Evolutionary conservation across 495 filamentous ascomycete genomes (phyloP), one percentile per base, ranked within the genome.

Genomic region (Penicillium malachiteum): DNA sequence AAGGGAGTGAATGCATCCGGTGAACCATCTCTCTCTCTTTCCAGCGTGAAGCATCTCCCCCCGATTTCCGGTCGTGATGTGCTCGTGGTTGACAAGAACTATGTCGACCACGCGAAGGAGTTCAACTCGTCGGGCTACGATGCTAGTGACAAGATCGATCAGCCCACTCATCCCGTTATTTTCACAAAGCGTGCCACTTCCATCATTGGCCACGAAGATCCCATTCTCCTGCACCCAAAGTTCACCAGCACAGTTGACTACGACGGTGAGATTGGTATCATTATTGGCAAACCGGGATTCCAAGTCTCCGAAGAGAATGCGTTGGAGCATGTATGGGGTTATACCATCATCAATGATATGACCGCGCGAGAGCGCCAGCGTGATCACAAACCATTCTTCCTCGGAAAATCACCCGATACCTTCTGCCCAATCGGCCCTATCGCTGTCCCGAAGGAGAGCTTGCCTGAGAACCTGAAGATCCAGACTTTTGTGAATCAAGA

Each of bases 401-500:
- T 84, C 41, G 79, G 81, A 11, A 82, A 83, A 59, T 80, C 76
- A 0, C 62, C 74, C 2, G 81, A 83, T 62, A 81, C 78, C 2
- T 83, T 76, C 58, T 83, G 81, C 50, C 81, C 80, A 3, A 81
- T 83, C 56, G 78, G 80, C 5, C 80, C 80, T 0, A 65, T 83
- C 30, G 79, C 80, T 3, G 75, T 84, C 13, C 80, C 78, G 2
- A 71, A 71, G 49, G 56, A 66, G 16, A 61, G 68, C 2, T 65
- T 83, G 4, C 87, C 87, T 0, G 80, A 84, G 55, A 74, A 68
- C 11, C 70, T 89, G 32, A 73, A 62, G 52, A 82, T 90, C 31
- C 66, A 66, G 49, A 87, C 84, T 3, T 80, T 79, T 58, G 58
- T 91, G 17, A 92, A 92, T 62, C 85, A 82, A 0, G 65, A 82